Conservation (phyloP, 768 basidiomycete species). For the Coprinellus micaceus region DNA sequence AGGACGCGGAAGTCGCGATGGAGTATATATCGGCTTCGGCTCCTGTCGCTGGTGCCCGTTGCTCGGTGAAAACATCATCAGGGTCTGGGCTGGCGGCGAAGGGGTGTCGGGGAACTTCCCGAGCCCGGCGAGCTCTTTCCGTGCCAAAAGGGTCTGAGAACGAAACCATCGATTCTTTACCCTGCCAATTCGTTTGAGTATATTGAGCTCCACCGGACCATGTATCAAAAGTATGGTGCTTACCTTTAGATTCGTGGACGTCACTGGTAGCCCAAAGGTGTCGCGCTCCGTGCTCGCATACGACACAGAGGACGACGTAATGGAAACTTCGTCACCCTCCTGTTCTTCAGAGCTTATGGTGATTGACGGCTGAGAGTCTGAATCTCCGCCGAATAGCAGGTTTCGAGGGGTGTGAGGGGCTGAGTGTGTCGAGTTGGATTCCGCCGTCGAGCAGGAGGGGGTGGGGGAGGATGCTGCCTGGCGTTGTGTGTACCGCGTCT, state of each 20-base stretch:
- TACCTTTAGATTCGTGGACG: background rate
- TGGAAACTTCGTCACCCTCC: background rate
- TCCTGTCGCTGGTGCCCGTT: background rate
- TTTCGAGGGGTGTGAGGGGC: conserved; percentile 4
- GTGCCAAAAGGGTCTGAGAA: no score
- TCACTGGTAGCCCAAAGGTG: background rate
- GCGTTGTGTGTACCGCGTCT: background rate
- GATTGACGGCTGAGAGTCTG: background rate
- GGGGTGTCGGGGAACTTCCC: no score
- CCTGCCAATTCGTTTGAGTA: no score
- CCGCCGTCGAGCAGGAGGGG: conserved; percentile 2
- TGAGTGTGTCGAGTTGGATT: conserved; percentile 3
- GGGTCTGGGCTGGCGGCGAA: background rate
- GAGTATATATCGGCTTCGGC: no score
- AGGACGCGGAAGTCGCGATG: background rate
- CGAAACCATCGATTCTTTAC: no score
- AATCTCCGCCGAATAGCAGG: background rate
- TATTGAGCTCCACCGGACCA: no score
- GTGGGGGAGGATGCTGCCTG: conserved; percentile 5
- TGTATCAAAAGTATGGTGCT: background rate
- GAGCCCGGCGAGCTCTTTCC: no score
- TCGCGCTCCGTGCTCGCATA: background rate
- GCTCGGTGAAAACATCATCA: background rate
- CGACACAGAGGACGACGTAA: background rate
- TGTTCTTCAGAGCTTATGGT: background rate